Evolutionary conservation across 495 filamentous ascomycete genomes (phyloP), one percentile per base, ranked within the genome.

Genomic region (Bombardia bombarda): DNA sequence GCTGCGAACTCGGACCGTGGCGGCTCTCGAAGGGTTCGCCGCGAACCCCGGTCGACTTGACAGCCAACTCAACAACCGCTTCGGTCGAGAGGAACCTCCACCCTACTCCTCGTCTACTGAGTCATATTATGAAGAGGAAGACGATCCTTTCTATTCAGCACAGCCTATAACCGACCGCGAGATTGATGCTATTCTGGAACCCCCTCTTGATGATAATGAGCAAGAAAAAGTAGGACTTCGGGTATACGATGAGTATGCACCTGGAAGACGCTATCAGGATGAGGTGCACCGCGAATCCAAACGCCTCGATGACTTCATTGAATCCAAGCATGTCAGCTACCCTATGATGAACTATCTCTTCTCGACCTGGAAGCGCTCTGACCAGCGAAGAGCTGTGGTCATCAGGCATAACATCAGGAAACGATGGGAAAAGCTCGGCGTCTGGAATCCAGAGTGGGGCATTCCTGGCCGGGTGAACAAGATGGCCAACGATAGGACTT

Each of bases 401-500:
- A 22, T 17, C 4, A 19, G 44, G 6, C 44, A 33, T 7, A 34
- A 32, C 13, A 36, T 46, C 30, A 35, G 17, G 38, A 24, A 19
- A 12, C 44, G 44, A 3, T 41, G 44, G 44, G n/a, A 46, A 31
- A 9, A 20, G 3, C 44, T 46, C 7, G 45, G 40, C 3, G 20
- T 47, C 16, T 47, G 45, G 45, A 47, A 47, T 12, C 28, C 38
- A 6, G 9, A 31, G 1, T 42, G 38, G 39, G 45, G 45, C 3
- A 38, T 47, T 4, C 45, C 45, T n/a, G 18, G 18, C 14, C 14
- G 45, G 4, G 17, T 21, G n/a, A 38, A 47, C 9, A 4, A 14
- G n/a, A 9, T 28, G 33, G 2, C 20, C 32, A 14, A 20, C 6
- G 38, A 47, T 39, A 31, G 38, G 0, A 8, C 19, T 3, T 8